Percentiles rank a stretch among this genome's conserved stretches.
Evolutionary conservation across 2,329 filamentous ascomycete genomes (phyloP).

Genomic region (Fusarium devonianum): DNA sequence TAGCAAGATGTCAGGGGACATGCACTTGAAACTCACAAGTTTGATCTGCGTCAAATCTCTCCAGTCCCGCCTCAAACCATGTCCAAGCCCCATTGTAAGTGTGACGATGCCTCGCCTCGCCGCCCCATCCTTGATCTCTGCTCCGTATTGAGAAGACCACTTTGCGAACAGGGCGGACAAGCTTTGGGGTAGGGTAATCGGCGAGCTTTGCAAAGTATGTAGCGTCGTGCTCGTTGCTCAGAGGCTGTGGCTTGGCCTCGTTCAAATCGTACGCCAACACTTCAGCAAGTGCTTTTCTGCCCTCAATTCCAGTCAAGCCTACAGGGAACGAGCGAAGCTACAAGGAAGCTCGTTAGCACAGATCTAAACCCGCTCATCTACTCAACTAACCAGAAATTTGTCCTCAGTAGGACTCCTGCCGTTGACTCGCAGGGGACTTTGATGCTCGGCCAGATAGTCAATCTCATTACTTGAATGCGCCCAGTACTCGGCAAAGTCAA

Average conservation of each 20-base stretch:
- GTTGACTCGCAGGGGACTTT: constrained; percentile 30
- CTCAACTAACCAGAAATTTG: constrained; percentile 45
- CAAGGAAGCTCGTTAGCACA: constrained; percentile 5
- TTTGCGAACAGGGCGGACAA: constrained; percentile 63
- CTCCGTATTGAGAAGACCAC: constrained; percentile 66
- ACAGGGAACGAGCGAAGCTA: constrained; percentile 51
- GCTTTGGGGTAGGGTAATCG: constrained; percentile 49
- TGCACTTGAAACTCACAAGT: constrained; percentile 36
- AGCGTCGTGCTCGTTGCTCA: constrained; percentile 40
- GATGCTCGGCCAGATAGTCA: constrained; percentile 38
- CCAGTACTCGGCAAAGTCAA: constrained; percentile 71
- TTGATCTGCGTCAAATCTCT: constrained; percentile 56
- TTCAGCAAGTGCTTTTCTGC: constrained; percentile 38
- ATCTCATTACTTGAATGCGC: constrained; percentile 53
- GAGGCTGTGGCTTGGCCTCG: constrained; percentile 41
- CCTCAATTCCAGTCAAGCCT: constrained; percentile 44
- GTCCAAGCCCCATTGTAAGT: constrained; percentile 61
- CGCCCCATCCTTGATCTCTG: constrained; percentile 66
- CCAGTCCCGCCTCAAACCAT: constrained; percentile 70
- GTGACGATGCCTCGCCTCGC: constrained; percentile 41
- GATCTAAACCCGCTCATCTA: no score
- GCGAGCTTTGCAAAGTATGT: constrained; percentile 46
- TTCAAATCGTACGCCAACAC: constrained; percentile 42
- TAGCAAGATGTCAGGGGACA: background rate
- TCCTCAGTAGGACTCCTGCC: constrained; percentile 41